A percentile compares a stretch with the other conserved stretches of the same genome.
Evolutionary conservation across 345 rosid species (phyloP).

Genomic region (Citrus maxima): DNA sequence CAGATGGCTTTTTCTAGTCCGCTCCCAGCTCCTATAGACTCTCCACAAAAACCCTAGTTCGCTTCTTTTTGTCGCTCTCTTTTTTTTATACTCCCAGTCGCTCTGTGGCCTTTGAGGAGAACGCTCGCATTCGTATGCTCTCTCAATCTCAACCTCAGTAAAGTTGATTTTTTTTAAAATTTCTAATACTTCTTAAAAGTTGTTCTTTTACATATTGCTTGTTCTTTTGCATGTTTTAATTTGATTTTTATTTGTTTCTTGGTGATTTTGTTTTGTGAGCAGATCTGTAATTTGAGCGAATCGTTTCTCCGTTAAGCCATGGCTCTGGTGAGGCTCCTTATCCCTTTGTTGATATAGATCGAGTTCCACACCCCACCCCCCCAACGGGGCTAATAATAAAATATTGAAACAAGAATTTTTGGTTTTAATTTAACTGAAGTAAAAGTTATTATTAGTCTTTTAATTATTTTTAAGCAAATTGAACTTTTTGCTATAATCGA

Average conservation of each 20-base stretch:
- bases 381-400: background rate
- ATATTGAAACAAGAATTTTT: background rate
- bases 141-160: background rate
- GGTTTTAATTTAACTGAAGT: background rate
- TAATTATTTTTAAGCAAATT: background rate
- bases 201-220: background rate
- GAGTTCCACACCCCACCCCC: too few species aligned
- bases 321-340: constrained; percentile 61
- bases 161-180: background rate
- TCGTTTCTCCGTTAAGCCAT: constrained; percentile 43
- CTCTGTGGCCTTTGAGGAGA: background rate
- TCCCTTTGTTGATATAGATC: background rate
- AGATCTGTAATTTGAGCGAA: constrained; percentile 53
- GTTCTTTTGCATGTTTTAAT: background rate
- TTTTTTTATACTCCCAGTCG: background rate
- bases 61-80: background rate
- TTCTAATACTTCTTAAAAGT: background rate
- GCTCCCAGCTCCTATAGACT: too few species aligned
- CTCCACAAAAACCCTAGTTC: constrained; percentile 17
- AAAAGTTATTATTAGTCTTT: background rate
- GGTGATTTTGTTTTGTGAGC: constrained; percentile 14
- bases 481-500: background rate
- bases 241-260: background rate
- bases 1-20: too few species aligned
- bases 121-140: constrained; percentile 9